Evolutionary conservation across 768 basidiomycete genomes (phyloP).

Genomic region (Macrocybe gigantea): DNA sequence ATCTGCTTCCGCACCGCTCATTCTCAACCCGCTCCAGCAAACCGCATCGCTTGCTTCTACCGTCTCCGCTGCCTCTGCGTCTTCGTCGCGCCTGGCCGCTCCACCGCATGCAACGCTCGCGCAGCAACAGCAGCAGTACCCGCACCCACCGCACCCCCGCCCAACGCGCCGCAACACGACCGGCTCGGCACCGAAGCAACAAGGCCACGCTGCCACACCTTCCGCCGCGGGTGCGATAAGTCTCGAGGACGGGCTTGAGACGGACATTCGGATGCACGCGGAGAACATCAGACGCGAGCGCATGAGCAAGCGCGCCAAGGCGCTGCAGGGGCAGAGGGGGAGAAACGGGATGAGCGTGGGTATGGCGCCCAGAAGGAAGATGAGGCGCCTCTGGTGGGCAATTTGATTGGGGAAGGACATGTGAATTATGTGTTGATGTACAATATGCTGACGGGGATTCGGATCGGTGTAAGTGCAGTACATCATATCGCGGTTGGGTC

Average conservation of each 20-base stretch:
- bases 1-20: background rate
- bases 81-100: no score
- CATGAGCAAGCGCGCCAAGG: slow-evolving; percentile 62
- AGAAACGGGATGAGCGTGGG: slow-evolving; percentile 12
- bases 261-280: slow-evolving; percentile 84
- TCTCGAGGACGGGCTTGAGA: slow-evolving; percentile 47
- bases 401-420: slow-evolving; percentile 96
- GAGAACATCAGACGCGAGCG: slow-evolving; percentile 83
- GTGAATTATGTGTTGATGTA: slow-evolving; percentile 99
- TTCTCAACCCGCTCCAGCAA: background rate
- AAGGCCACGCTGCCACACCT: slow-evolving; percentile 25
- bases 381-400: slow-evolving; percentile 72
- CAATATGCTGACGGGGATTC: slow-evolving; percentile 99
- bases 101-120: background rate
- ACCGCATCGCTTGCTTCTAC: no score
- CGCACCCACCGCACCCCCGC: slow-evolving; percentile 12
- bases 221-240: slow-evolving; percentile 29
- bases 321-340: slow-evolving; percentile 57
- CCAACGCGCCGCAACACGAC: slow-evolving; percentile 68
- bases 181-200: slow-evolving; percentile 37
- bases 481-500: background rate
- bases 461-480: slow-evolving; percentile 69
- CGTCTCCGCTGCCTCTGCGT: no score
- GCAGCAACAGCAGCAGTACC: no score
- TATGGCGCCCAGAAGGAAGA: slow-evolving; percentile 26